Evolutionary conservation across 2,329 filamentous ascomycete species (phyloP).

Genomic region (Berkeleyomyces rouxiae): DNA sequence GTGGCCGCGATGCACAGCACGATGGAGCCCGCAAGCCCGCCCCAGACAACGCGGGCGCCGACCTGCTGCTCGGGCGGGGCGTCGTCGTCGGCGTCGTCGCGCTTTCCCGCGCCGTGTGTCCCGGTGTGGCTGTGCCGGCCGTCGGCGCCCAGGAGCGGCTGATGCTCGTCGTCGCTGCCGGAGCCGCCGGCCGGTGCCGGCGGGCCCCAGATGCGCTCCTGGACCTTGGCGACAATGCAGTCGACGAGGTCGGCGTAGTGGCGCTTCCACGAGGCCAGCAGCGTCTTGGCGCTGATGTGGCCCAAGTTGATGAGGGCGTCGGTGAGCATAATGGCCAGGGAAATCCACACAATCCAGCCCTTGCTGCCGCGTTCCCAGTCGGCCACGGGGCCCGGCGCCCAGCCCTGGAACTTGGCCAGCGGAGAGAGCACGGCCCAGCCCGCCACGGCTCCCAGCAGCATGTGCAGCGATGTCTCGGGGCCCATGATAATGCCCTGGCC

Average conservation of each 20-base stretch:
- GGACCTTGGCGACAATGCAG: constrained; percentile 8
- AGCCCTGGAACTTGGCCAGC: constrained; percentile 66
- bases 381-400: constrained; percentile 73
- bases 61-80: constrained; percentile 74
- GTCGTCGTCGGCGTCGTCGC: constrained; percentile 37
- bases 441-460: constrained; percentile 75
- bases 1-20: constrained; percentile 67
- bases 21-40: constrained; percentile 64
- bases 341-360: constrained; percentile 97
- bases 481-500: constrained; percentile 99
- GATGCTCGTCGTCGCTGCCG: constrained; percentile 3
- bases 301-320: constrained; percentile 80
- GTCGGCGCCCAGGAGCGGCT: constrained; percentile 5
- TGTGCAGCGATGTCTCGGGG: constrained; percentile 82
- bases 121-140: neutral
- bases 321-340: constrained; percentile 87
- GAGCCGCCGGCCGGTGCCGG: neutral
- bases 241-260: constrained; percentile 8
- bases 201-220: constrained; percentile 10
- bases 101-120: neutral
- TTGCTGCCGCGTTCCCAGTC: constrained; percentile 91
- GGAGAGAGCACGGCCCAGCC: constrained; percentile 89
- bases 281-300: constrained; percentile 53
- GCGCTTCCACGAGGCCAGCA: constrained; percentile 19
- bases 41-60: constrained; percentile 48